Evolutionary conservation across 2,329 filamentous ascomycete species (phyloP), one percentile per base, ranked within the genome.

Genomic region (Fusarium sp.): DNA sequence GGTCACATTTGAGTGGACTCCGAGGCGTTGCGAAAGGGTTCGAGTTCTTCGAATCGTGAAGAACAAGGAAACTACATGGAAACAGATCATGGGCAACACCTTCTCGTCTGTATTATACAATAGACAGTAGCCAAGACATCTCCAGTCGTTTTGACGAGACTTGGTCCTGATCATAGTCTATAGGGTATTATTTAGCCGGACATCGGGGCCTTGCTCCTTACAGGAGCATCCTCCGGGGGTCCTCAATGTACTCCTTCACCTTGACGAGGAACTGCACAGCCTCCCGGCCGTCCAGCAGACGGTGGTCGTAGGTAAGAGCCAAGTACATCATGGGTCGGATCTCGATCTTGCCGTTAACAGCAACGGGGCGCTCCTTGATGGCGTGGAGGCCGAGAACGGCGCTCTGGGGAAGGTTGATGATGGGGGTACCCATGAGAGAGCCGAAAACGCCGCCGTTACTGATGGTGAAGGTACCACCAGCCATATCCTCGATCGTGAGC

Each of bases 311-410:
- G 16, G 96, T 99, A 69, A 99, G 89, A 46, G 96, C 96, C 74
- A 99, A 90, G 84, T 98, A 98, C 96, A 99, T 99, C 95, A 99
- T 98, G n/a, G 96, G 96, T 75, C 96, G 91, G 77, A 98, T 94
- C 83, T 98, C 95, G 66, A 98, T 88, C 87, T 98, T 97, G 80
- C 96, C 96, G 80, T 98, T 95, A 71, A 98, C 88, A 29, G 90
- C 96, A 61, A 98, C 91, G 4, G 96, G 92, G 79, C 93, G 94
- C 64, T 99, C 95, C 87, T 99, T 99, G 85, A 98, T 98, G 55
- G 96, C 95, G 83, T 99, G 96, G 24, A 98, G 91, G 75, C 96
- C 96, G 67, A 98, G 89, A 11, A 98, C 95, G 66, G 94, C 93
- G 68, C 93, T 96, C 82, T 98, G 96, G 16, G 96, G 96, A 56